Conservation (phyloP, 768 basidiomycete genomes). For the Leucocoprinus birnbaumii region DNA sequence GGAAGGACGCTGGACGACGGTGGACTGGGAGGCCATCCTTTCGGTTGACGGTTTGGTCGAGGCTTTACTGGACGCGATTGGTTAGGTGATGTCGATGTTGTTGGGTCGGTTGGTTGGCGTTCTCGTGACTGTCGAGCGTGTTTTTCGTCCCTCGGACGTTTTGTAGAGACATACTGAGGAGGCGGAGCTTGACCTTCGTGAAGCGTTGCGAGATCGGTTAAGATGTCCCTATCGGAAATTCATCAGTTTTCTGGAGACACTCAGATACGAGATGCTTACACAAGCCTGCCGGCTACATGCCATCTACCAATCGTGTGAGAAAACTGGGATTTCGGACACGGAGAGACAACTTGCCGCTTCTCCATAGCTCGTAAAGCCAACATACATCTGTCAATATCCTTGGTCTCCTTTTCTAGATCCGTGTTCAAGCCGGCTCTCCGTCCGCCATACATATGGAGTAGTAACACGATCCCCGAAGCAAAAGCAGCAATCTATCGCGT, state of each 20-base stretch:
- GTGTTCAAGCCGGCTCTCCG: slow-evolving; percentile 32
- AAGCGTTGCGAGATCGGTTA: not conserved
- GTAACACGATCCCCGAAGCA: slow-evolving; percentile 43
- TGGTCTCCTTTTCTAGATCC: slow-evolving; percentile 42
- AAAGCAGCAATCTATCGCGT: slow-evolving; percentile 29
- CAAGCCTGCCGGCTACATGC: slow-evolving; percentile 34
- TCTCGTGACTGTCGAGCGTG: not conserved
- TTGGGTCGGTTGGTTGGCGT: not conserved
- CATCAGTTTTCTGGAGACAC: slow-evolving; percentile 13
- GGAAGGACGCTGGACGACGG: not conserved
- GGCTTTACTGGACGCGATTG: not conserved
- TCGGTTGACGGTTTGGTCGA: not conserved
- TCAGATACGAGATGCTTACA: slow-evolving; percentile 24
- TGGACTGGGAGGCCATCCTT: not conserved
- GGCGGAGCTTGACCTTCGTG: not conserved
- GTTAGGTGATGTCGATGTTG: not conserved
- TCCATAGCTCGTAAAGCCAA: slow-evolving; percentile 38
- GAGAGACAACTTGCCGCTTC: slow-evolving; percentile 22
- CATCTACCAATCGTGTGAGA: slow-evolving; percentile 21
- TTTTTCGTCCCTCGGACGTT: not conserved
- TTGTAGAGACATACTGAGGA: not conserved
- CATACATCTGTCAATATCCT: slow-evolving; percentile 52
- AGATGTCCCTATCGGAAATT: not conserved
- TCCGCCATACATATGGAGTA: slow-evolving; percentile 55
- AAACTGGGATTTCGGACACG: not conserved